A percentile compares a stretch with the other conserved stretches of the same genome.
Evolutionary conservation across 108 stramenopile species (phyloP).

Genomic region (Chaetoceros muelleri): DNA sequence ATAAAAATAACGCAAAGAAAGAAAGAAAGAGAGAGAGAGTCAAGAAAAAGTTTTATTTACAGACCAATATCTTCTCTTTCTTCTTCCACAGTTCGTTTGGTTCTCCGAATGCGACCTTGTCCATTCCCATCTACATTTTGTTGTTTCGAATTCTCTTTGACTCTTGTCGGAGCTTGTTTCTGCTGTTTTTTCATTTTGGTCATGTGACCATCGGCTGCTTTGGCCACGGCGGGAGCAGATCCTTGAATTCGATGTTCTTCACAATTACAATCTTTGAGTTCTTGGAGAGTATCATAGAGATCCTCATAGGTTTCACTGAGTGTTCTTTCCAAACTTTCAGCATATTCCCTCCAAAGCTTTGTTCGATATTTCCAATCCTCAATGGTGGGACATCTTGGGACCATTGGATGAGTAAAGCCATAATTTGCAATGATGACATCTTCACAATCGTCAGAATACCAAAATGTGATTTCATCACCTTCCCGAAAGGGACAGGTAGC

Average conservation of each 20-base stretch:
- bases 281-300: background rate
- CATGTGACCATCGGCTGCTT: background rate
- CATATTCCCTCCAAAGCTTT: constrained; percentile 17
- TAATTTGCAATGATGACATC: constrained; percentile 72
- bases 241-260: background rate
- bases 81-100: background rate
- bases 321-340: background rate
- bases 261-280: background rate
- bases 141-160: background rate
- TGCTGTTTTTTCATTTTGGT: background rate
- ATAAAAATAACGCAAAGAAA: too few relatives aligned
- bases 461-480: constrained; percentile 82
- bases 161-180: background rate
- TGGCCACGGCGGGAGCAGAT: background rate
- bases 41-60: background rate
- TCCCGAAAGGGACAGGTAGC: constrained; percentile 56
- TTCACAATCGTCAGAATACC: constrained; percentile 69
- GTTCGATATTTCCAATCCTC: constrained; percentile 21
- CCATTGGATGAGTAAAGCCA: constrained; percentile 61
- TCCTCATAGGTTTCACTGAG: background rate
- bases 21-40: too few relatives aligned
- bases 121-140: background rate
- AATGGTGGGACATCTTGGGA: constrained; percentile 24
- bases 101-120: background rate
- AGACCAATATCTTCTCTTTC: background rate